Evolutionary conservation across 805 yeast genomes (phyloP).

Genomic region (Yarrowia sp.): DNA sequence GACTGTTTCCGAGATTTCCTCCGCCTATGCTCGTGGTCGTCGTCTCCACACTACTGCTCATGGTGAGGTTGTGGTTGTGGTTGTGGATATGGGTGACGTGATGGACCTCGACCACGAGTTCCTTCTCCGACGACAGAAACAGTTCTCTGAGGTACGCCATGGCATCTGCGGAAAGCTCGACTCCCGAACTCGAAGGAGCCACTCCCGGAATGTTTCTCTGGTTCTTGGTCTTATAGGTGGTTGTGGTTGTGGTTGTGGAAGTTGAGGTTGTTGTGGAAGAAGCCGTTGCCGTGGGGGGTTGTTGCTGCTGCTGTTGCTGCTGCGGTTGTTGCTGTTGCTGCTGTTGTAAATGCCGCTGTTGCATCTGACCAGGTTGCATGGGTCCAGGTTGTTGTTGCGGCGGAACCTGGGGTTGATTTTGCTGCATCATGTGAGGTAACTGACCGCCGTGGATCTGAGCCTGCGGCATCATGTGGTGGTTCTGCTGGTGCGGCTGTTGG

Average conservation of each 20-base stretch:
- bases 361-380: constrained; percentile 33
- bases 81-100: constrained; percentile 47
- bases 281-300: constrained; percentile 29
- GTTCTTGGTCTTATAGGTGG: constrained; percentile 20
- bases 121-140: constrained; percentile 24
- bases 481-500: constrained; percentile 12
- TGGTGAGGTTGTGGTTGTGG: constrained; percentile 45
- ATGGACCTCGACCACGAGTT: constrained; percentile 27
- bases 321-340: constrained; percentile 17
- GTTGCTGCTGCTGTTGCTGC: constrained; percentile 7
- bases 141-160: constrained; percentile 32
- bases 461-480: constrained; percentile 32
- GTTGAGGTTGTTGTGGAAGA: constrained; percentile 32
- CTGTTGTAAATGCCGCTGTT: constrained; percentile 22
- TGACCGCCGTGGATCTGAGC: constrained; percentile 23
- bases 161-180: constrained; percentile 24
- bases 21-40: neutral
- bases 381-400: constrained; percentile 27
- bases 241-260: constrained; percentile 30
- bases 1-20: constrained; percentile 1
- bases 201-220: constrained; percentile 30
- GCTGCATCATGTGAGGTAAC: constrained; percentile 23
- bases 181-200: constrained; percentile 7
- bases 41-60: constrained; percentile 10
- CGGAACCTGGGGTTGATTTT: constrained; percentile 9